phyloP scores from a whole-genome alignment of 805 yeast species.

The Sporopachydermia lactativora region DNA sequence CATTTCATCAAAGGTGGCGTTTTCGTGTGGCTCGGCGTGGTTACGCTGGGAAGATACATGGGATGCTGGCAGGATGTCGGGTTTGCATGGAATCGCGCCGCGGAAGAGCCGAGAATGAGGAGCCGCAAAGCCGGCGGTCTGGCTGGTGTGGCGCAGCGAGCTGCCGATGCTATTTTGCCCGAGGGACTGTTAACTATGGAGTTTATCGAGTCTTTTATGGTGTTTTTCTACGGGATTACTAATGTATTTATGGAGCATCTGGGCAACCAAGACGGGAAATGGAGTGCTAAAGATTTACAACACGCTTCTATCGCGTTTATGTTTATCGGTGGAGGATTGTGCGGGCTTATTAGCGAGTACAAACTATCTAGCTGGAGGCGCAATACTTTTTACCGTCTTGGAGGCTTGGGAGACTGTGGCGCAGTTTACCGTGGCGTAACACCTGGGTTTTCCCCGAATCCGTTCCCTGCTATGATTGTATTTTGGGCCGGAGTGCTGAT shows the following conservation, averaged over 20 bases:
- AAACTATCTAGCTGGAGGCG: conserved; percentile 39
- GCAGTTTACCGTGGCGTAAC: conserved; percentile 22
- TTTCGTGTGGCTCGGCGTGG: conserved; percentile 58
- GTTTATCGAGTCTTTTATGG: conserved; percentile 62
- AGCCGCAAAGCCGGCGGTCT: too few relatives aligned
- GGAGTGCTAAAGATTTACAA: conserved; percentile 85
- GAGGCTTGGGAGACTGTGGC: conserved; percentile 5
- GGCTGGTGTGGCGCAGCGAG: conserved; percentile 16
- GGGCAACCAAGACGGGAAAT: conserved; percentile 60
- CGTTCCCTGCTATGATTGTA: conserved; percentile 85
- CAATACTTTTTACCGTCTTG: not conserved
- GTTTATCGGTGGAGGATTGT: conserved; percentile 82
- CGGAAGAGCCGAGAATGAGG: conserved; percentile 14
- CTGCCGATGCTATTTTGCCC: conserved; percentile 19
- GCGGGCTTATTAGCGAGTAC: conserved; percentile 77
- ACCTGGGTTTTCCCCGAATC: conserved; percentile 82
- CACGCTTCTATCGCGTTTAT: conserved; percentile 85
- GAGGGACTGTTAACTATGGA: conserved; percentile 63
- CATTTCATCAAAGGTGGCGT: conserved; percentile 96
- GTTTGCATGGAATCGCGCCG: conserved; percentile 71
- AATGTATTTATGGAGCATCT: conserved; percentile 87
- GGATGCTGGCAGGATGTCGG: conserved; percentile 70
- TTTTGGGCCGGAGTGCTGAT: conserved; percentile 94
- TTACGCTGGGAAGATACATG: conserved; percentile 75
- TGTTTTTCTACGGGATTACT: conserved; percentile 79